Evolutionary conservation across 306 rosid species (phyloP), one percentile per base, ranked within the genome.

Genomic region (Ziziphus jujuba): DNA sequence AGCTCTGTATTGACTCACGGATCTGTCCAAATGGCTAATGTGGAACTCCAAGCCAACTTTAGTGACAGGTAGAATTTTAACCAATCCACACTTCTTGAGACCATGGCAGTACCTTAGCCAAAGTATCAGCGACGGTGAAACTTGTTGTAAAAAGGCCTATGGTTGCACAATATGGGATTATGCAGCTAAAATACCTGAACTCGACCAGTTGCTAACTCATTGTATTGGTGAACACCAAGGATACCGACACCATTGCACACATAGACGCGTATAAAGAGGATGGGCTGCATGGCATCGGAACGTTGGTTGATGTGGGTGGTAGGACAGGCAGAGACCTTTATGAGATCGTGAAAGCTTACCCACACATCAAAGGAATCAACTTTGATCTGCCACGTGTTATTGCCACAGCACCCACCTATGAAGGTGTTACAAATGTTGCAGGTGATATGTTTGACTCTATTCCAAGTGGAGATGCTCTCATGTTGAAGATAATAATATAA

Each of bases 111-210:
- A 13, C 19, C 50, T 82, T 10, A 59, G 80, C 57, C 38, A 38
- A 4, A 75, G 78, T 14, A 65, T 54, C 3, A 74, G n/a, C 36
- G 76, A 71, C n/a, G 83, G 86, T 12, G 86, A 78, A 43, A 71
- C 75, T 0, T 78, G 66, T 35, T 5, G 59, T 1, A 74, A n/a
- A n/a, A n/a, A 67, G 53, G 81, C 83, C 10, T 38, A 78, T 22
- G 83, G 81, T 0, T 34, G 28, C 6, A 44, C 44, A 56, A 43
- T 82, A 2, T 82, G 82, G 66, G 78, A 75, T 15, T 48, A 69
- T 6, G 61, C 79, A 7, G 55, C 66, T 11, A 25, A 15, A 19
- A 78, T n/a, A n/a, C n/a, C 57, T 13, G 72, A 65, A 5, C 67
- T 67, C 22, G 34, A 72, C 9, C 21, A 36, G 0, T 20, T 67